Evolutionary conservation across 352 stramenopile species (phyloP).

Genomic region (Globisporangium nunn): DNA sequence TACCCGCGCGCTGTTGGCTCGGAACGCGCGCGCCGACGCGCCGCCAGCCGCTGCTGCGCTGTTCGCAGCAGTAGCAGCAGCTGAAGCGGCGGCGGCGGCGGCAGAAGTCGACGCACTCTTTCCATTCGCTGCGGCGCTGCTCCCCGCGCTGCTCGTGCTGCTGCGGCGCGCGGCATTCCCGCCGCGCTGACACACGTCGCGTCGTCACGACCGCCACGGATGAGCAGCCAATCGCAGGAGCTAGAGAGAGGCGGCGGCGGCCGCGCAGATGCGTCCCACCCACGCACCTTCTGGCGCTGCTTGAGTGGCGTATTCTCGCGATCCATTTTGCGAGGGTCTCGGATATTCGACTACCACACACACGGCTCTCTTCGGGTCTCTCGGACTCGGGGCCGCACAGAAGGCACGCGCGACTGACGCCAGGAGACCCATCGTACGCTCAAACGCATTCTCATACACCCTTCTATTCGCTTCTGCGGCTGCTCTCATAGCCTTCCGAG

Average conservation of each 20-base stretch:
- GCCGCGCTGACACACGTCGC: conserved; percentile 16
- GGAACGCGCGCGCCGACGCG: conserved; percentile 19
- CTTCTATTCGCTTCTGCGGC: not conserved
- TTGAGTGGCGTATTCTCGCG: conserved; percentile 66
- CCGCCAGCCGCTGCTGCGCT: not conserved
- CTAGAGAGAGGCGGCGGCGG: not conserved
- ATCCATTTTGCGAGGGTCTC: conserved; percentile 32
- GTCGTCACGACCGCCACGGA: not conserved
- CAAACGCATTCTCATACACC: not conserved
- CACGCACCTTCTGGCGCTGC: conserved; percentile 62
- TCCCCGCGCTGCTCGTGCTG: conserved; percentile 12
- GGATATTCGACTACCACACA: not conserved
- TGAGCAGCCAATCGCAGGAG: not conserved
- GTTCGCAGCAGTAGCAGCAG: not conserved
- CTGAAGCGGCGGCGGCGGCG: not conserved
- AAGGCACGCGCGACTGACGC: not conserved
- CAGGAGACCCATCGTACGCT: not conserved
- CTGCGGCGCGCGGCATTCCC: conserved; percentile 17
- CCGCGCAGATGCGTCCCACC: not conserved
- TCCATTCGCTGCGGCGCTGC: not conserved
- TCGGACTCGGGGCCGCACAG: not conserved
- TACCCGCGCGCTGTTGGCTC: conserved; percentile 17
- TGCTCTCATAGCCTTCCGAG: not conserved
- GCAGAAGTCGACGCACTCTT: not conserved
- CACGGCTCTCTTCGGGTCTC: not conserved